phyloP scores from a whole-genome alignment of 805 yeast genomes.

The Pichia cephalocereana region DNA sequence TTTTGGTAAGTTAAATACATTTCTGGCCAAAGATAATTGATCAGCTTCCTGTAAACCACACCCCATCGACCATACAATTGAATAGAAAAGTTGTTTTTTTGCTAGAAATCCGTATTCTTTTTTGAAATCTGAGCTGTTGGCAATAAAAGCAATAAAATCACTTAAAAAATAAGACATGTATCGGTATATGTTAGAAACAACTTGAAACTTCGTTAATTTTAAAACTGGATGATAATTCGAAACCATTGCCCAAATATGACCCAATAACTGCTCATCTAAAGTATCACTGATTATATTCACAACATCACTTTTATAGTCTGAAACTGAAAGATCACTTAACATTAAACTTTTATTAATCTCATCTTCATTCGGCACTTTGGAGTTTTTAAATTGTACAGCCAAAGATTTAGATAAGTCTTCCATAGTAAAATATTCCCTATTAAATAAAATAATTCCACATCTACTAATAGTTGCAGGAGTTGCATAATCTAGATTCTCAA shows the following conservation, averaged over 20 bases:
- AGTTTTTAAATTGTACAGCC: constrained; percentile 10
- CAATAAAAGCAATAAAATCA: too few species aligned
- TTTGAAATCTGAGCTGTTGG: too few species aligned
- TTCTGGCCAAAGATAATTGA: constrained; percentile 29
- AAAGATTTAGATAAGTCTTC: constrained; percentile 8
- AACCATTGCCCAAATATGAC: constrained; percentile 11
- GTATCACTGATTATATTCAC: constrained; percentile 1
- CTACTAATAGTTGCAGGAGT: constrained; percentile 91
- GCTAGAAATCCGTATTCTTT: too few species aligned
- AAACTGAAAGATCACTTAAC: background rate
- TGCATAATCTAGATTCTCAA: constrained; percentile 51
- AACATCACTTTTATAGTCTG: constrained; percentile 4
- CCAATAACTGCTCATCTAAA: constrained; percentile 12
- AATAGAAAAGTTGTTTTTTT: too few species aligned
- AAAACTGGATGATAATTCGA: background rate
- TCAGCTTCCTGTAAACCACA: constrained; percentile 32
- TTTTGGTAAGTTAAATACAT: constrained; percentile 19
- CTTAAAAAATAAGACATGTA: background rate
- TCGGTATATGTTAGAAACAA: background rate
- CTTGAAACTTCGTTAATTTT: background rate
- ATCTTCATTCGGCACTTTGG: constrained; percentile 10
- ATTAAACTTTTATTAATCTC: constrained; percentile 1
- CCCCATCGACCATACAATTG: background rate
- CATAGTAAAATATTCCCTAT: constrained; percentile 17
- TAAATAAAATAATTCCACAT: constrained; percentile 82